These are phyloP conservation scores for Claviceps quebecensis DNA, from an alignment of 2,329 filamentous ascomycete genomes.

Conservation along the genomic window DNA sequence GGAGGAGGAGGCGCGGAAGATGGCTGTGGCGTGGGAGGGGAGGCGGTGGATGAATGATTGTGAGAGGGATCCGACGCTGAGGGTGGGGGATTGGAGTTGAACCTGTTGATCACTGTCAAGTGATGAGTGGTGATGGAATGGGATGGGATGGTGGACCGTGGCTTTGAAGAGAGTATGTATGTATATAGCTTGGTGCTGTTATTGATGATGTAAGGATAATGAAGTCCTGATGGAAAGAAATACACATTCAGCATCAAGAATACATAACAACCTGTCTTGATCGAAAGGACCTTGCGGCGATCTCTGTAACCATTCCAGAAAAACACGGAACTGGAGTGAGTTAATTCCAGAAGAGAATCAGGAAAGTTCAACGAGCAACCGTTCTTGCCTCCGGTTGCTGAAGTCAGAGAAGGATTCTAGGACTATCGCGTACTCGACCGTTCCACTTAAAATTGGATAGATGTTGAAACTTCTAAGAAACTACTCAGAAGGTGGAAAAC, in stretches of 20 bases:
- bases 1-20: conserved; percentile 8
- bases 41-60: conserved; percentile 13
- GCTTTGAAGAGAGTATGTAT: too few relatives aligned
- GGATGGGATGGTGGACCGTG: too few relatives aligned
- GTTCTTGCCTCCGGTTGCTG: conserved; percentile 58
- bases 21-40: conserved; percentile 8
- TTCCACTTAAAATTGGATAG: not conserved
- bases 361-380: conserved; percentile 68
- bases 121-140: too few relatives aligned
- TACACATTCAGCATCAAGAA: too few relatives aligned
- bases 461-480: not conserved
- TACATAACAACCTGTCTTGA: conserved; percentile 21
- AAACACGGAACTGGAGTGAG: conserved; percentile 9
- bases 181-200: too few relatives aligned
- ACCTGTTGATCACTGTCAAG: too few relatives aligned
- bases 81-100: too few relatives aligned
- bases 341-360: conserved; percentile 74
- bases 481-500: too few relatives aligned
- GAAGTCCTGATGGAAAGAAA: too few relatives aligned
- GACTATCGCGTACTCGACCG: not conserved
- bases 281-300: conserved; percentile 66
- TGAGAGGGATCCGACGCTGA: too few relatives aligned
- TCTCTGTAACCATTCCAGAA: conserved; percentile 44
- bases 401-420: conserved; percentile 45
- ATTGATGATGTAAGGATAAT: too few relatives aligned